Percentiles rank a stretch among this genome's conserved stretches.
Conservation (phyloP, 495 filamentous ascomycete species). For the Copromyces sp. region DNA sequence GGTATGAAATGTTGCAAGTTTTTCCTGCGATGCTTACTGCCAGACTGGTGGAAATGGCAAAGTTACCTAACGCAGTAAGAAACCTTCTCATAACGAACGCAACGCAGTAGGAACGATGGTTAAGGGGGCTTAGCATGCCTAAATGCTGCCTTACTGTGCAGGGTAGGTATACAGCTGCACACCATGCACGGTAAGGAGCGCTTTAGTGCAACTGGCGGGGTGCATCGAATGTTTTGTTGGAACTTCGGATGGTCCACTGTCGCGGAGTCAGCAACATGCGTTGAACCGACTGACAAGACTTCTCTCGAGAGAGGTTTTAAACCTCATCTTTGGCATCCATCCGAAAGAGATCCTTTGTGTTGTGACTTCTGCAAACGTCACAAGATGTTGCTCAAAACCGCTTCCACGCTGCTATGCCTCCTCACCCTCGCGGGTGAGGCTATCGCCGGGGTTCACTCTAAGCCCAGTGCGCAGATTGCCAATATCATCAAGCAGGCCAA, state of each 20-base stretch:
- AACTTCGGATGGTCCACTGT: not conserved
- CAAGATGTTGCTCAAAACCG: not conserved
- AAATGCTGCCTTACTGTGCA: too few species aligned
- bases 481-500: slow-evolving; percentile 1
- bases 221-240: not conserved
- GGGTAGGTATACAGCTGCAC: too few species aligned
- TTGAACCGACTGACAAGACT: not conserved
- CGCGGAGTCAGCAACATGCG: not conserved
- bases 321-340: not conserved
- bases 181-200: too few species aligned
- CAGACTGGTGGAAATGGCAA: too few species aligned
- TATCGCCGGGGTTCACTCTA: not conserved
- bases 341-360: not conserved
- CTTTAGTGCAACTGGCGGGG: too few species aligned
- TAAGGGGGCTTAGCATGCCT: too few species aligned
- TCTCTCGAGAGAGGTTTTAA: not conserved
- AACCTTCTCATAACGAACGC: too few species aligned
- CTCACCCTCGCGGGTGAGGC: not conserved
- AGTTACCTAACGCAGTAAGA: too few species aligned
- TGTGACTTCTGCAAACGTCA: not conserved
- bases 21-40: too few species aligned
- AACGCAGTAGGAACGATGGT: too few species aligned
- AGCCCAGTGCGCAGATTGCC: not conserved
- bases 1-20: too few species aligned
- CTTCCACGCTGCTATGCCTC: not conserved